phyloP scores from a whole-genome alignment of 441 rosid genomes.

The Omphalea diandra region DNA sequence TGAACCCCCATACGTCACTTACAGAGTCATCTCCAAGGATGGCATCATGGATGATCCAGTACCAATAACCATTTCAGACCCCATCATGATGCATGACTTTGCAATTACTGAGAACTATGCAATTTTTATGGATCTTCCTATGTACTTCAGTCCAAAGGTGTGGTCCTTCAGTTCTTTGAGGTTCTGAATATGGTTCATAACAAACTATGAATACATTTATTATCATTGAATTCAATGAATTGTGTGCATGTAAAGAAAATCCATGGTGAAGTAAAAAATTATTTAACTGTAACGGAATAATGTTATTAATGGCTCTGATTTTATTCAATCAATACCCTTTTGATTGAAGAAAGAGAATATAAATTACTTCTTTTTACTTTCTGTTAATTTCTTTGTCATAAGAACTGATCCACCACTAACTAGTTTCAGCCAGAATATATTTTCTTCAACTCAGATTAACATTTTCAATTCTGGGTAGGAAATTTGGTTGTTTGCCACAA shows the following conservation, averaged over 20 bases:
- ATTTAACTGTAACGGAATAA: neutral
- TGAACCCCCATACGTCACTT: conserved; percentile 77
- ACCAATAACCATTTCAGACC: conserved; percentile 74
- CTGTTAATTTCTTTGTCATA: neutral
- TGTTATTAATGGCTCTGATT: neutral
- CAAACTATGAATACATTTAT: too few species aligned
- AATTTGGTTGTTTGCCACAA: neutral
- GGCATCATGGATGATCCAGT: conserved; percentile 93
- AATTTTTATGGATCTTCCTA: conserved; percentile 91
- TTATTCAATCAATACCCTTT: conserved; percentile 1
- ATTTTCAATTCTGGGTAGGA: neutral
- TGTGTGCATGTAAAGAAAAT: neutral
- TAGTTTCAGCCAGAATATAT: neutral
- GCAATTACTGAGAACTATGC: conserved; percentile 94
- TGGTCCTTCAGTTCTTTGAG: conserved; percentile 7
- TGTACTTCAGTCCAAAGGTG: conserved; percentile 93
- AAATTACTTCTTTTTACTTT: neutral
- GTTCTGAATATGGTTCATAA: neutral
- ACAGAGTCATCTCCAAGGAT: conserved; percentile 88
- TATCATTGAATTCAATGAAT: neutral
- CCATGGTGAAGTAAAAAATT: neutral
- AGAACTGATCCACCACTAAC: neutral
- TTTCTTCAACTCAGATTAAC: neutral
- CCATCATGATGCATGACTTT: conserved; percentile 98
- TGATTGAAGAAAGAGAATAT: too few species aligned